A percentile compares a stretch with the other conserved stretches of the same genome.
Conservation (phyloP, 306 rosid species). For the Acacia confusa region DNA sequence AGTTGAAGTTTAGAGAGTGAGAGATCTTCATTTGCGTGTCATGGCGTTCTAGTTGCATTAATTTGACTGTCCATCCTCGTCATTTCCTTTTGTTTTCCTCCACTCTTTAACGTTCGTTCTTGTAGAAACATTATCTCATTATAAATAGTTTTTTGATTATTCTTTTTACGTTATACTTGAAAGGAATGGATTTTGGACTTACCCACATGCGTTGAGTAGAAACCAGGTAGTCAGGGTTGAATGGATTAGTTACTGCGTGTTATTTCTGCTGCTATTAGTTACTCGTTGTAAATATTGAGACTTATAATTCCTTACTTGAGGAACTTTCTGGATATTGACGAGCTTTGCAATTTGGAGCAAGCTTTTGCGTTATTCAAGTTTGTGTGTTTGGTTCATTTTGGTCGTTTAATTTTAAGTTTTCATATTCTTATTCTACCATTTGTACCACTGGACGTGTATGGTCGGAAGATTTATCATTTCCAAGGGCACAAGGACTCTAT, state of each 20-base stretch:
- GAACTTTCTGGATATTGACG: neutral
- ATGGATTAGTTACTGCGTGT: neutral
- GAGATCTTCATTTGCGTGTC: neutral
- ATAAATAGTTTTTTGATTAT: neutral
- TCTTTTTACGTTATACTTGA: neutral
- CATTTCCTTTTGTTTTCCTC: neutral
- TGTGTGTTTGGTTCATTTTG: neutral
- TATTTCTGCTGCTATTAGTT: neutral
- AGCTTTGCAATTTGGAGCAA: neutral
- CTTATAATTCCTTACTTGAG: neutral
- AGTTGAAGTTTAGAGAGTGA: no score
- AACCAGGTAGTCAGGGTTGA: slow-evolving; percentile 8
- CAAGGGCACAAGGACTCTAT: neutral
- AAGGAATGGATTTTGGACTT: neutral
- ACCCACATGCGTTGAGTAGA: neutral
- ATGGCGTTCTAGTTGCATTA: neutral
- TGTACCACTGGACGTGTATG: neutral
- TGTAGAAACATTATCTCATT: neutral
- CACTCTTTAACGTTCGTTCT: neutral
- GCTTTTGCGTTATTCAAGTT: neutral
- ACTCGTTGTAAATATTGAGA: neutral
- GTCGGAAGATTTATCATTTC: neutral
- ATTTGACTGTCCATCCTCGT: slow-evolving; percentile 25
- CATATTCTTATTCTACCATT: neutral
- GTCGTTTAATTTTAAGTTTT: neutral